Evolutionary conservation across 148 eudicot genomes (phyloP).

Genomic region (Amaranthus hypochondriacus): DNA sequence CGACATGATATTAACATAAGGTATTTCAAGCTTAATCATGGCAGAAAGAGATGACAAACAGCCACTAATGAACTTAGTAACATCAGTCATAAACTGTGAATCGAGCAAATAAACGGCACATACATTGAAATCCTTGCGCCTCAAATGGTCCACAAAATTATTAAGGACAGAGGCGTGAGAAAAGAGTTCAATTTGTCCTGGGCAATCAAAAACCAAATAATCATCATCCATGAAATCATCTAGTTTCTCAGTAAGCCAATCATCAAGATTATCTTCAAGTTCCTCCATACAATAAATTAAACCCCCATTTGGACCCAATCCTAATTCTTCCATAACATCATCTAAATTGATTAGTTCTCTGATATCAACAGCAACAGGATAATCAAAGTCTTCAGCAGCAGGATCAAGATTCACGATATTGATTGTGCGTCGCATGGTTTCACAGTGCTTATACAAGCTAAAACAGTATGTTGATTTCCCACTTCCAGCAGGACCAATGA

Average conservation of each 20-base stretch:
- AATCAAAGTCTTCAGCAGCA: conserved; percentile 91
- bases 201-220: conserved; percentile 89
- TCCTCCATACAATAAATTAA: conserved; percentile 96
- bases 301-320: conserved; percentile 92
- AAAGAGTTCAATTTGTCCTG: conserved; percentile 95
- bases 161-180: conserved; percentile 89
- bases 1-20: conserved; percentile 77
- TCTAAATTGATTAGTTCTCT: conserved; percentile 77
- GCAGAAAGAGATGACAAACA: conserved; percentile 96
- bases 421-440: conserved; percentile 54
- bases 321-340: conserved; percentile 95
- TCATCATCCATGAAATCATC: conserved; percentile 87
- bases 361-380: conserved; percentile 91
- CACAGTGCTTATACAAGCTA: conserved; percentile 73
- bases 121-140: conserved; percentile 79
- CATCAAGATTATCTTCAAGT: conserved; percentile 86
- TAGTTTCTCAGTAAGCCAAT: conserved; percentile 85
- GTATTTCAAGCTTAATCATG: conserved; percentile 92
- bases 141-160: conserved; percentile 85
- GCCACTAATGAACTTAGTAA: conserved; percentile 94
- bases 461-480: conserved; percentile 97
- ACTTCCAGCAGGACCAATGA: conserved; percentile 81
- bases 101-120: conserved; percentile 93
- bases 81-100: conserved; percentile 97
- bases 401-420: conserved; percentile 87